phyloP scores from a whole-genome alignment of 2,329 filamentous ascomycete genomes.

The Sclerotinia glacialis region DNA sequence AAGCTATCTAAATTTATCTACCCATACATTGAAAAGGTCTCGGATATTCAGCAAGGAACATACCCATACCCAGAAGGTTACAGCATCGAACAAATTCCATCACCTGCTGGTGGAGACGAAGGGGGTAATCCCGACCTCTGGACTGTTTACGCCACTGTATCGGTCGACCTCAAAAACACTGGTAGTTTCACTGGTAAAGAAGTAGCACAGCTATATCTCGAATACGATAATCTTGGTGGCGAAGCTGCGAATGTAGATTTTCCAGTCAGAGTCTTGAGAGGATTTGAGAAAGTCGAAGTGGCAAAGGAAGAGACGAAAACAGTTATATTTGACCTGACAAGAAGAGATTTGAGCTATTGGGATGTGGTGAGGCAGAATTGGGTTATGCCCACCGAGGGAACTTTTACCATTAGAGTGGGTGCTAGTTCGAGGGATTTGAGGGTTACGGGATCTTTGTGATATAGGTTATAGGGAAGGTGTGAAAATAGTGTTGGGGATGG shows the following conservation, averaged over 20 bases:
- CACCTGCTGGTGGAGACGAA: constrained; percentile 60
- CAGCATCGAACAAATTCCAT: constrained; percentile 46
- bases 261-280: constrained; percentile 64
- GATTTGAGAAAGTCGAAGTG: constrained; percentile 64
- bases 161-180: constrained; percentile 57
- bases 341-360: constrained; percentile 65
- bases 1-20: constrained; percentile 64
- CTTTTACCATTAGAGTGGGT: constrained; percentile 45
- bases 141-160: constrained; percentile 54
- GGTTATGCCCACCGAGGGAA: constrained; percentile 54
- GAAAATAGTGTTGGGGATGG: neutral
- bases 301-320: constrained; percentile 47
- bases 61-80: constrained; percentile 47
- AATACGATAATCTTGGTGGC: constrained; percentile 38
- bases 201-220: constrained; percentile 58
- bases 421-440: constrained; percentile 41
- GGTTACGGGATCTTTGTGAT: constrained; percentile 30
- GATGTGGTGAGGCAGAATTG: constrained; percentile 60
- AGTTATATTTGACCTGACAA: constrained; percentile 52
- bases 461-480: neutral
- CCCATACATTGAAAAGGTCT: constrained; percentile 49
- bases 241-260: constrained; percentile 49
- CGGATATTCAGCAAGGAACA: constrained; percentile 43
- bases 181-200: constrained; percentile 50
- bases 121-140: constrained; percentile 56